Conservation (phyloP, 2,329 filamentous ascomycete genomes). For the Rhinocladiella similis region DNA sequence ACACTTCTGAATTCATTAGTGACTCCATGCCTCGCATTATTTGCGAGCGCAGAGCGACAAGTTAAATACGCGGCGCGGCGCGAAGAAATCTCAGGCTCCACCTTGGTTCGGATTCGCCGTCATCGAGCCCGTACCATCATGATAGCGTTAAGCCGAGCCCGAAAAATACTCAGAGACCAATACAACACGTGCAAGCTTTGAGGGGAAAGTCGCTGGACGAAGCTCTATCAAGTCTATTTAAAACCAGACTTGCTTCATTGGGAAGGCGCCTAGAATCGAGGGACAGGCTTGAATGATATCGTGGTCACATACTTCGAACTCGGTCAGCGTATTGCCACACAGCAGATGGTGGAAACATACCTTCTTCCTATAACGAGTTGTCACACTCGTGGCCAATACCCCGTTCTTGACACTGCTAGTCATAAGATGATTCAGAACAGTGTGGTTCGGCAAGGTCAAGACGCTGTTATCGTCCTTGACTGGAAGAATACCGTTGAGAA, state of each 20-base stretch:
- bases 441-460: slow-evolving; percentile 94
- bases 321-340: neutral
- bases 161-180: neutral
- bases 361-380: slow-evolving; percentile 96
- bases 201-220: neutral
- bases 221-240: neutral
- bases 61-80: no score
- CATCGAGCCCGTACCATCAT: slow-evolving; percentile 2
- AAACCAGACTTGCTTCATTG: neutral
- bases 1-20: no score
- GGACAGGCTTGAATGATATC: slow-evolving; percentile 92
- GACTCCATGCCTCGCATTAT: no score
- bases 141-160: slow-evolving; percentile 2
- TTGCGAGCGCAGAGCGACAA: no score
- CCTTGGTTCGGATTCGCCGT: neutral
- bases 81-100: no score
- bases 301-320: slow-evolving; percentile 82
- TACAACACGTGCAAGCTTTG: neutral
- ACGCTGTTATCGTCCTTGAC: slow-evolving; percentile 99
- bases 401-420: slow-evolving; percentile 98
- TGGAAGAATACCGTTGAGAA: slow-evolving; percentile 84
- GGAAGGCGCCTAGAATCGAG: slow-evolving; percentile 11
- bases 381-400: slow-evolving; percentile 90
- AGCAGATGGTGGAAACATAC: slow-evolving; percentile 31
- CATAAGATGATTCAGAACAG: slow-evolving; percentile 91